These are phyloP conservation scores for Aspergillus sp. DNA, from an alignment of 2,329 filamentous ascomycete genomes.

Conservation along the genomic window DNA sequence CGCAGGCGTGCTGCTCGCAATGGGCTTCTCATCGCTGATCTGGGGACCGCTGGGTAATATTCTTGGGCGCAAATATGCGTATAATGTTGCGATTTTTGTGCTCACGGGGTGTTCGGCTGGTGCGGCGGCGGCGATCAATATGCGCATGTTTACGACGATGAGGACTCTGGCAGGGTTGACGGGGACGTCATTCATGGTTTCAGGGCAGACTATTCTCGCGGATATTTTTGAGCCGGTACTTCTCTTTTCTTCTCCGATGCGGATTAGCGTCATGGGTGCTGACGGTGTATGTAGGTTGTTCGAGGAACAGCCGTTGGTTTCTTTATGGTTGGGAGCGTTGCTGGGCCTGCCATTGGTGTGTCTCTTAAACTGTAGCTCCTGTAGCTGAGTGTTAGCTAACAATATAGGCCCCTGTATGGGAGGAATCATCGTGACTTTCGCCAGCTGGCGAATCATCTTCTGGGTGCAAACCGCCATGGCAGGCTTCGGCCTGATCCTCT, in stretches of 20 bases:
- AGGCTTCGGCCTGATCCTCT: constrained; percentile 51
- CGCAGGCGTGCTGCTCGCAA: constrained; percentile 31
- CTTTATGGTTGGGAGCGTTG: constrained; percentile 38
- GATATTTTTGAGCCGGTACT: constrained; percentile 34
- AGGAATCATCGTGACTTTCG: constrained; percentile 70
- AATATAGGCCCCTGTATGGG: constrained; percentile 53
- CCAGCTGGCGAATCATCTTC: constrained; percentile 68
- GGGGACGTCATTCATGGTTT: constrained; percentile 35
- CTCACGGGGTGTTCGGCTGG: constrained; percentile 27
- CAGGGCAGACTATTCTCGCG: constrained; percentile 33
- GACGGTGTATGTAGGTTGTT: constrained; percentile 22
- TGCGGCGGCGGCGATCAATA: constrained; percentile 24
- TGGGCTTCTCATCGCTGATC: constrained; percentile 33
- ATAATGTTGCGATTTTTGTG: constrained; percentile 29
- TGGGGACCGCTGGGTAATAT: constrained; percentile 28
- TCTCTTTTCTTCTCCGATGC: neutral
- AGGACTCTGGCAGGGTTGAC: constrained; percentile 30
- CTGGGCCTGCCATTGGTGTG: constrained; percentile 38
- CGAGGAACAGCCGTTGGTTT: constrained; percentile 40
- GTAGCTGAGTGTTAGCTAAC: constrained; percentile 2
- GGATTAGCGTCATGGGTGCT: neutral
- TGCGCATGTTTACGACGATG: constrained; percentile 31
- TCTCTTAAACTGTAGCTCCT: neutral
- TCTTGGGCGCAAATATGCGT: constrained; percentile 24
- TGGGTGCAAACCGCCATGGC: constrained; percentile 68